A percentile compares a stretch with the other conserved stretches of the same genome.
Conservation (phyloP, 768 basidiomycete genomes). For the Suillus cothurnatus region DNA sequence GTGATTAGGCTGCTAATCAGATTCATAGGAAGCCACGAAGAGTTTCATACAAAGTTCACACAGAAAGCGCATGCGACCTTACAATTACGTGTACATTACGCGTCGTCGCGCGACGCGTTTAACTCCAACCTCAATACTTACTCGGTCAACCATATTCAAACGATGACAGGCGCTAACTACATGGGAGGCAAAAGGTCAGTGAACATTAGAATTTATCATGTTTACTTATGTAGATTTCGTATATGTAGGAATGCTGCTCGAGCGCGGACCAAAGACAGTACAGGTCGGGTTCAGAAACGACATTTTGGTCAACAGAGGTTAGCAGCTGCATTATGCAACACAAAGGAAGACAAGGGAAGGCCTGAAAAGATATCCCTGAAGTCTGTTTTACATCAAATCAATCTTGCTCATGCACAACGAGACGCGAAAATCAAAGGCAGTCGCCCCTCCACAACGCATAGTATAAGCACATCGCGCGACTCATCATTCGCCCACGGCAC, state of each 20-base stretch:
- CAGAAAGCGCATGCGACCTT: too few species aligned
- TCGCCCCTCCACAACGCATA: background rate
- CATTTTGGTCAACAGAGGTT: conserved; percentile 66
- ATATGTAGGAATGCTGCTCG: conserved; percentile 56
- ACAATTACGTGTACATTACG: background rate
- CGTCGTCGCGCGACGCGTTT: background rate
- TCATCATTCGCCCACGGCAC: conserved; percentile 4
- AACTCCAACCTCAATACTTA: background rate
- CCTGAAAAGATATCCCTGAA: conserved; percentile 10
- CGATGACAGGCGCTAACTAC: conserved; percentile 71
- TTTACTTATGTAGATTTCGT: background rate
- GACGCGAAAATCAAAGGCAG: background rate
- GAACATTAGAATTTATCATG: background rate
- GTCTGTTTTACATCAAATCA: conserved; percentile 23
- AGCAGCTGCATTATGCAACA: conserved; percentile 42
- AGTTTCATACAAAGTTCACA: too few species aligned
- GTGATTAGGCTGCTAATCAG: too few species aligned
- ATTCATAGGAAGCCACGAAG: too few species aligned
- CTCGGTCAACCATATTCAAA: background rate
- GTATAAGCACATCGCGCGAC: conserved; percentile 4
- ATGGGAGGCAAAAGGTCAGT: conserved; percentile 72
- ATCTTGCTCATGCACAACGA: conserved; percentile 29
- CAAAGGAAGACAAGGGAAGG: conserved; percentile 13
- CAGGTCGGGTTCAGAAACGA: conserved; percentile 55
- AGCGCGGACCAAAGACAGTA: conserved; percentile 56